Evolutionary conservation across 768 basidiomycete genomes (phyloP).

Genomic region (Macrolepiota fuliginosa): DNA sequence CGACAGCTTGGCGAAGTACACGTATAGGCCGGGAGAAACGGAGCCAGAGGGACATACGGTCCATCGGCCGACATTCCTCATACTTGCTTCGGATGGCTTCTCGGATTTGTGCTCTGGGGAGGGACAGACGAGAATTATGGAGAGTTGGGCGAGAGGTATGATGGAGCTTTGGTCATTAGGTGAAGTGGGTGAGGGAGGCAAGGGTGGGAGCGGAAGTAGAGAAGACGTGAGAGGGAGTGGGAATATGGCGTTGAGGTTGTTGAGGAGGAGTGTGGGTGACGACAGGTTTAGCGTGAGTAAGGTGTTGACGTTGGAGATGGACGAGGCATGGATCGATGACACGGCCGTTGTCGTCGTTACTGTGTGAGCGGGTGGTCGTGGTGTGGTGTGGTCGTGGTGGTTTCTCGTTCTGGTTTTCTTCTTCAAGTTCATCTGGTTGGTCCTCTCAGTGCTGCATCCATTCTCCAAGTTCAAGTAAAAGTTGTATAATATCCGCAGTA

Average conservation of each 20-base stretch:
- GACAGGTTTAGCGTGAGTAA: slow-evolving; percentile 50
- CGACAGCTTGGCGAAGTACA: slow-evolving; percentile 8
- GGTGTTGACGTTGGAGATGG: slow-evolving; percentile 63
- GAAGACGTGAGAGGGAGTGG: slow-evolving; percentile 12
- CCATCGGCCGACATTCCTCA: slow-evolving; percentile 38
- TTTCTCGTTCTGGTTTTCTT: neutral
- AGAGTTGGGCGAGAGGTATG: slow-evolving; percentile 50
- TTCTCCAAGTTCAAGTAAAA: neutral
- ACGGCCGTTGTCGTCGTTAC: slow-evolving; percentile 54
- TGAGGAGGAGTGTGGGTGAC: slow-evolving; percentile 55
- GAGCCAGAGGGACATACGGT: slow-evolving; percentile 8
- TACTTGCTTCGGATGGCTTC: slow-evolving; percentile 68
- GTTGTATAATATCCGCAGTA: neutral
- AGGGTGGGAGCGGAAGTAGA: slow-evolving; percentile 7
- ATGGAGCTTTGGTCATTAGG: slow-evolving; percentile 24
- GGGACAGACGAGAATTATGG: slow-evolving; percentile 43
- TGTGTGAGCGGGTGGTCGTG: slow-evolving; percentile 5
- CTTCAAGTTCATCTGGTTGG: neutral
- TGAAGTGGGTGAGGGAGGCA: slow-evolving; percentile 13
- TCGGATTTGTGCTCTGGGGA: slow-evolving; percentile 52
- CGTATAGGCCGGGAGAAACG: slow-evolving; percentile 1
- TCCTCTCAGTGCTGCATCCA: neutral
- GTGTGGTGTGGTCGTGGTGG: neutral
- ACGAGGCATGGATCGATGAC: slow-evolving; percentile 67
- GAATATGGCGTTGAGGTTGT: slow-evolving; percentile 57